These are phyloP conservation scores for Melanopsichium pennsylvanicum DNA, from an alignment of 1,284 basidiomycete species.

Conservation along the genomic window DNA sequence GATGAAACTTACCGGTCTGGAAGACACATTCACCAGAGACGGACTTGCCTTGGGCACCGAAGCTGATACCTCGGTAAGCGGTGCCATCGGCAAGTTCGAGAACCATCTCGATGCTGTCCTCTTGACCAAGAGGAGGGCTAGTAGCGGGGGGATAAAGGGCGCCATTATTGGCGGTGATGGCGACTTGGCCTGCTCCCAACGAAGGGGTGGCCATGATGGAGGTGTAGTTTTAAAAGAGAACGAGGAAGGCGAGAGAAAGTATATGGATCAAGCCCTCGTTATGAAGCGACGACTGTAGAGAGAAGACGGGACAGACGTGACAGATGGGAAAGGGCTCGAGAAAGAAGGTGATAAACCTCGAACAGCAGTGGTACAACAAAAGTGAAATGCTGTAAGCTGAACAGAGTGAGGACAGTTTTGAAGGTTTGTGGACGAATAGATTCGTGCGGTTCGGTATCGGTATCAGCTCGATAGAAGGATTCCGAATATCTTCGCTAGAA, in stretches of 20 bases:
- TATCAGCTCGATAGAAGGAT: no score
- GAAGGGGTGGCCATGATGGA: conserved; percentile 49
- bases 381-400: conserved; percentile 1
- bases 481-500: not conserved
- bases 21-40: conserved; percentile 98
- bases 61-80: conserved; percentile 86
- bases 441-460: not conserved
- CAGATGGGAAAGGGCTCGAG: no score
- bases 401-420: conserved; percentile 44
- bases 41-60: conserved; percentile 90
- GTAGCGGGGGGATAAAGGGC: conserved; percentile 40
- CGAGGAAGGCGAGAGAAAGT: not conserved
- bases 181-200: conserved; percentile 44
- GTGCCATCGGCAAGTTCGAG: conserved; percentile 92
- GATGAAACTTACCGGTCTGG: conserved; percentile 83
- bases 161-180: conserved; percentile 27
- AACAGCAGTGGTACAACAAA: conserved; percentile 8
- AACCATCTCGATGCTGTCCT: conserved; percentile 69
- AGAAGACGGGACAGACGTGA: no score
- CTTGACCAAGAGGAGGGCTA: conserved; percentile 44
- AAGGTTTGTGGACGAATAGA: not conserved
- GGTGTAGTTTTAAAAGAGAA: conserved; percentile 5
- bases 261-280: no score
- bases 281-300: no score
- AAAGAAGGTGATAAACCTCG: conserved; percentile 40